Percentiles rank a stretch among this genome's conserved stretches.
These are phyloP conservation scores for Cordyceps farinosa DNA, from an alignment of 2,329 filamentous ascomycete species.

Conservation along the genomic window DNA sequence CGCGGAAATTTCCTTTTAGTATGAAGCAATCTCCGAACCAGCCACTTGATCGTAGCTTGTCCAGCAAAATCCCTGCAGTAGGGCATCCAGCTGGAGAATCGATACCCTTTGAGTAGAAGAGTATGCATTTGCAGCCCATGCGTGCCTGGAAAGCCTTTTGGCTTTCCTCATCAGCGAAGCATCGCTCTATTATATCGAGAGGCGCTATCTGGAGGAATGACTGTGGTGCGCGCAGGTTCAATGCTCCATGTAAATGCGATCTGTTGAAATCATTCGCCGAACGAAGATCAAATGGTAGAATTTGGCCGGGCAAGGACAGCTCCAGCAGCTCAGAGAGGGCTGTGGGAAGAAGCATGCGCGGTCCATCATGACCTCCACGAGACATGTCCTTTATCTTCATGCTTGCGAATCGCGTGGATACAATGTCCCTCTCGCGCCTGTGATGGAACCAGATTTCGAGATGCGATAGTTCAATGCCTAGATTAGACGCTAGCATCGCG, in stretches of 20 bases:
- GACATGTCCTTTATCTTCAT: slow-evolving; percentile 39
- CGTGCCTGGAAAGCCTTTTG: slow-evolving; percentile 45
- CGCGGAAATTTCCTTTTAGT: slow-evolving; percentile 53
- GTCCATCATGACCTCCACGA: slow-evolving; percentile 30
- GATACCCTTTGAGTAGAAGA: slow-evolving; percentile 51
- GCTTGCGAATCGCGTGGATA: slow-evolving; percentile 42
- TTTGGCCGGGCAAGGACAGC: slow-evolving; percentile 44
- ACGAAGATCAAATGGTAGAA: slow-evolving; percentile 49
- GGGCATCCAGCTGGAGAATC: slow-evolving; percentile 52
- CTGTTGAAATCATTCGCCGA: slow-evolving; percentile 44
- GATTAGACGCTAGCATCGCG: slow-evolving; percentile 52
- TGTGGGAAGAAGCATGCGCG: slow-evolving; percentile 49
- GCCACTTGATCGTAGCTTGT: slow-evolving; percentile 43
- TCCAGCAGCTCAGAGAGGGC: slow-evolving; percentile 50
- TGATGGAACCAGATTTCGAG: slow-evolving; percentile 56
- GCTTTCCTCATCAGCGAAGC: slow-evolving; percentile 47
- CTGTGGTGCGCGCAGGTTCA: slow-evolving; percentile 49
- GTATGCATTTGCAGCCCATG: slow-evolving; percentile 44
- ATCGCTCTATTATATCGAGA: slow-evolving; percentile 49
- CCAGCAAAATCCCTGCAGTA: slow-evolving; percentile 41
- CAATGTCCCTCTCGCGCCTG: slow-evolving; percentile 46
- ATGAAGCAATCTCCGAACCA: slow-evolving; percentile 53
- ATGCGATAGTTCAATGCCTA: slow-evolving; percentile 49
- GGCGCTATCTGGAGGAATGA: slow-evolving; percentile 46
- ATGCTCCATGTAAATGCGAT: slow-evolving; percentile 50